phyloP scores from a whole-genome alignment of 345 rosid genomes.

The Trapa bicornis region DNA sequence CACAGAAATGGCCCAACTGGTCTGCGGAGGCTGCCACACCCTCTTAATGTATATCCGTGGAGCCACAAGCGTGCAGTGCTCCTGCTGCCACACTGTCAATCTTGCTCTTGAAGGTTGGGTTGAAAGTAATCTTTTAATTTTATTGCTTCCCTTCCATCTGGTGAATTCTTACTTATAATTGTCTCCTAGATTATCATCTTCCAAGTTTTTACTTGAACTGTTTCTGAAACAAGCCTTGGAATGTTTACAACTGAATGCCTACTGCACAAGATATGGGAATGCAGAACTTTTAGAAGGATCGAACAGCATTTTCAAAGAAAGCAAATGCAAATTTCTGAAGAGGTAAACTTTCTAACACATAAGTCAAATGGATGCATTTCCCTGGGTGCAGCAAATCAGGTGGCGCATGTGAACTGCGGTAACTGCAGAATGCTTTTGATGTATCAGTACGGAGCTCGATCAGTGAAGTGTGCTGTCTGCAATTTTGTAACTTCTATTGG shows the following conservation, averaged over 20 bases:
- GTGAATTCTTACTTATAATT: too few species aligned
- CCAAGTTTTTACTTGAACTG: too few species aligned
- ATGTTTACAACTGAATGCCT: neutral
- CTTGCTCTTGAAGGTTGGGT: constrained; percentile 72
- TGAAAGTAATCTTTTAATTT: neutral
- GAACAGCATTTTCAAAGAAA: neutral
- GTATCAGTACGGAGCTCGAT: constrained; percentile 92
- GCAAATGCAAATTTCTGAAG: neutral
- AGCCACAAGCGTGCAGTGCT: constrained; percentile 96
- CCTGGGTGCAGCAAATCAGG: constrained; percentile 64
- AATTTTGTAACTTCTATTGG: constrained; percentile 75
- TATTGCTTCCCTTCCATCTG: neutral
- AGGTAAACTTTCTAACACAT: neutral
- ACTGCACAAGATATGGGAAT: neutral
- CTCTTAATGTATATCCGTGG: constrained; percentile 93
- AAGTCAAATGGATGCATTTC: neutral
- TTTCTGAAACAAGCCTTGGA: too few species aligned
- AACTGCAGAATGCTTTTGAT: constrained; percentile 89
- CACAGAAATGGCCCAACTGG: constrained; percentile 96
- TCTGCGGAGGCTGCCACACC: constrained; percentile 97
- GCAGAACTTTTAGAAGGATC: neutral
- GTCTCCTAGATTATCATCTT: neutral
- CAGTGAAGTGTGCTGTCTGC: constrained; percentile 97
- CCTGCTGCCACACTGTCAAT: constrained; percentile 93
- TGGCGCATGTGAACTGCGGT: constrained; percentile 90